Evolutionary conservation across 140 eudicot genomes (phyloP).

Genomic region (Anethum foeniculum): DNA sequence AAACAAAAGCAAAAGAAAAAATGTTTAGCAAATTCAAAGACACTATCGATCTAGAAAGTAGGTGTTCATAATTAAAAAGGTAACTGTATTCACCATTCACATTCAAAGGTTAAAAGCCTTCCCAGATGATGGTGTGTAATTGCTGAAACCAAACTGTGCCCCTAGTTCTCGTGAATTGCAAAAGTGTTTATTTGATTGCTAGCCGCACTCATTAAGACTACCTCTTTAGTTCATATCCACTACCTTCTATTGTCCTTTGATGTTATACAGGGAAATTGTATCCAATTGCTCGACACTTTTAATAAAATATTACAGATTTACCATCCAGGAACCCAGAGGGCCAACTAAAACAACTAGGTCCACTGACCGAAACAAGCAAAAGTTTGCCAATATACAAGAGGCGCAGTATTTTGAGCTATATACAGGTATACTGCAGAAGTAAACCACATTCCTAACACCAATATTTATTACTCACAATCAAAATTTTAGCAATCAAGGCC

Average conservation of each 20-base stretch:
- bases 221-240: neutral
- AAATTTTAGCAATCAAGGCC: neutral
- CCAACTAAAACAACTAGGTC: neutral
- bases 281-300: neutral
- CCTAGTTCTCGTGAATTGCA: neutral
- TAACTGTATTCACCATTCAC: neutral
- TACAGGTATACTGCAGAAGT: neutral
- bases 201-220: no score
- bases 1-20: constrained; percentile 16
- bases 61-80: neutral
- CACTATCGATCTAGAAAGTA: constrained; percentile 3
- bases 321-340: neutral
- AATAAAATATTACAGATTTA: neutral
- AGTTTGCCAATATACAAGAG: neutral
- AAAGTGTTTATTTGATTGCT: neutral
- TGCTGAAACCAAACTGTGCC: constrained; percentile 1
- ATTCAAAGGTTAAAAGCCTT: neutral
- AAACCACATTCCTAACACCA: neutral
- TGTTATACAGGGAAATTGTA: neutral
- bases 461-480: neutral
- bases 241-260: neutral
- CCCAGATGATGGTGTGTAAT: neutral
- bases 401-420: neutral
- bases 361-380: neutral
- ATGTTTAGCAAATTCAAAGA: constrained; percentile 20